These are phyloP conservation scores for Pseudonitzschia multiseries DNA, from an alignment of 108 stramenopile species.

Conservation along the genomic window DNA sequence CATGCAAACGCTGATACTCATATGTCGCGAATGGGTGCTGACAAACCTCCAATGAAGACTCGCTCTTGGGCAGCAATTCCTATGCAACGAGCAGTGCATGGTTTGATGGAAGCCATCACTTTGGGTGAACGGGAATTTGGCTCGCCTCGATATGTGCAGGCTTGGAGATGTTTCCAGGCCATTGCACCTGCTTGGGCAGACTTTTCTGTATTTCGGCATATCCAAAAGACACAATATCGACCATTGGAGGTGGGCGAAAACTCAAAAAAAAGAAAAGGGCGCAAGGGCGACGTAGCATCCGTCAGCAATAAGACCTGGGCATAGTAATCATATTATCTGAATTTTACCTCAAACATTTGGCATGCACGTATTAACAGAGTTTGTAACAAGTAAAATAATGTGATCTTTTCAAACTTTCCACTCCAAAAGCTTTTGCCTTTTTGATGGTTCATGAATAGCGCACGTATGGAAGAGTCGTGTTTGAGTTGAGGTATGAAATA, in stretches of 20 bases:
- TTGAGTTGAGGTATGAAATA: too few relatives aligned
- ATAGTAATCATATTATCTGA: not conserved
- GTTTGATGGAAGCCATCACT: slow-evolving; percentile 23
- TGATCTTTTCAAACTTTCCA: too few relatives aligned
- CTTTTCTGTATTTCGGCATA: slow-evolving; percentile 17
- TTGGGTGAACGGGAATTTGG: slow-evolving; percentile 33
- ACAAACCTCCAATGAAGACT: slow-evolving; percentile 25
- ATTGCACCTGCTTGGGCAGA: slow-evolving; percentile 19
- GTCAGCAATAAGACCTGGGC: slow-evolving; percentile 25
- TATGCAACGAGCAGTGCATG: slow-evolving; percentile 24
- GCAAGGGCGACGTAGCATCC: slow-evolving; percentile 1
- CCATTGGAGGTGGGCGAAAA: slow-evolving; percentile 9
- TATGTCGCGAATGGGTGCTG: slow-evolving; percentile 26
- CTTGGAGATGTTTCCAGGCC: slow-evolving; percentile 27
- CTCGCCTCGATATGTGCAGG: slow-evolving; percentile 17
- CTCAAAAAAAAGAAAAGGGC: not conserved
- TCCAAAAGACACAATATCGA: slow-evolving; percentile 27
- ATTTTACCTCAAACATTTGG: too few relatives aligned
- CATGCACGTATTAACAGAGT: too few relatives aligned
- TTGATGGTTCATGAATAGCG: too few relatives aligned
- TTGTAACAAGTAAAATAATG: too few relatives aligned
- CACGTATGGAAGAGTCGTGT: too few relatives aligned
- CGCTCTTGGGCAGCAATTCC: slow-evolving; percentile 27
- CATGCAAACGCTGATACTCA: not conserved
- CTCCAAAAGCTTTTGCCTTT: too few relatives aligned